Evolutionary conservation across 352 stramenopile species (phyloP), one percentile per base, ranked within the genome.

Genomic region (Globisporangium solare): DNA sequence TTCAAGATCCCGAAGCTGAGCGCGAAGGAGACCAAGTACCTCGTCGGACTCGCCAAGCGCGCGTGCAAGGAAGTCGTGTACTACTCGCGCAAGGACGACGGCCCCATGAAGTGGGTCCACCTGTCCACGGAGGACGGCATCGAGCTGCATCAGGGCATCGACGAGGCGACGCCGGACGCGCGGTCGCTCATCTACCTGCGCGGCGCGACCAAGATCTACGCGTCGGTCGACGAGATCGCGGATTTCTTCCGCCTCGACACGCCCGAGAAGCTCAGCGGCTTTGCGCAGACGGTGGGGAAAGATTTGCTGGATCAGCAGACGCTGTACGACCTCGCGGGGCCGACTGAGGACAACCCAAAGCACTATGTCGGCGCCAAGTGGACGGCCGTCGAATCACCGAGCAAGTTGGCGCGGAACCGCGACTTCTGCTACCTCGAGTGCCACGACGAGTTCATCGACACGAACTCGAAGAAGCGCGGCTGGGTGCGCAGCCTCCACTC

Each of bases 41-140:
- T 91, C 12, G 47, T 91, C 0, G 72, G 74, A 3, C 64, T 92
- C 11, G 84, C 81, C 6, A 91, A 91, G 53, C 79, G 78, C 46
- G 77, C 84, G 3, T 94, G 84, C 60, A 94, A 91, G 63, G 83
- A 94, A 57, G 84, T 94, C 10, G 80, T 94, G 20, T 92, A 89
- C 49, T 94, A 91, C 59, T 89, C 84, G 52, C 72, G 84, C 39
- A 74, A 71, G 11, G 46, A 66, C 0, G 78, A 78, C 56, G 84
- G 84, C 0, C 84, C 84, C 13, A 86, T 94, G 68, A 76, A 83
- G 51, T 94, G 84, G 84, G 69, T 94, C 14, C 82, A 81, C 42
- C 63, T 94, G 24, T 74, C 76, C 7, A 88, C 81, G 1, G 70
- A 84, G 3, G 75, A 89, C 49, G 74, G 78, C 31, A 76, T 94